phyloP scores from a whole-genome alignment of 2,329 filamentous ascomycete genomes.

The Botrytis squamosa region DNA sequence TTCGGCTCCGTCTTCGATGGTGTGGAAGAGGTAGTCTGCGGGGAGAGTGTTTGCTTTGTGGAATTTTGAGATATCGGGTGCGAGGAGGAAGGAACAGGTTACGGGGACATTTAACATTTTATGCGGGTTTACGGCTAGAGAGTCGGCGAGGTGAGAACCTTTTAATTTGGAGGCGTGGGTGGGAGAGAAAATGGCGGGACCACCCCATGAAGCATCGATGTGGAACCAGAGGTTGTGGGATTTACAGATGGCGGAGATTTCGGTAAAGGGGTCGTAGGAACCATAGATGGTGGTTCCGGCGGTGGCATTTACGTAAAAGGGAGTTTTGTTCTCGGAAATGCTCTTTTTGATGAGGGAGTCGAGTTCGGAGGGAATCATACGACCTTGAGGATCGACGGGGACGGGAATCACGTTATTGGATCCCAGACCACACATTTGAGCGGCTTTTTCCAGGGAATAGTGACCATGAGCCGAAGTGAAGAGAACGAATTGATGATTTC shows the following conservation, averaged over 20 bases:
- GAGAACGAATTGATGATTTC: conserved; percentile 64
- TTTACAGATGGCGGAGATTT: conserved; percentile 68
- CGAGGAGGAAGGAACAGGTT: conserved; percentile 87
- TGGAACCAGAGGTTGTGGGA: conserved; percentile 83
- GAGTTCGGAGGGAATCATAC: conserved; percentile 68
- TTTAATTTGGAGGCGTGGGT: conserved; percentile 61
- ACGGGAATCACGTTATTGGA: conserved; percentile 70
- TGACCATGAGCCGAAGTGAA: conserved; percentile 91
- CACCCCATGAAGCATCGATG: conserved; percentile 90
- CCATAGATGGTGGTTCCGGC: conserved; percentile 93
- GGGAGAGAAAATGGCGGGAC: conserved; percentile 74
- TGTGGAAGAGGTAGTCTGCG: conserved; percentile 82
- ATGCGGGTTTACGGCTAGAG: conserved; percentile 86
- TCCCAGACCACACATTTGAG: conserved; percentile 85
- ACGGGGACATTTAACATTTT: conserved; percentile 94
- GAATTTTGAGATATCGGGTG: conserved; percentile 72
- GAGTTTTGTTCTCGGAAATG: conserved; percentile 67
- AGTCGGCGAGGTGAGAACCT: conserved; percentile 74
- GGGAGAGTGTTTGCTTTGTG: conserved; percentile 81
- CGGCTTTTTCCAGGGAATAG: conserved; percentile 92
- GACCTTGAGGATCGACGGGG: conserved; percentile 68
- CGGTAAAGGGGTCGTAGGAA: conserved; percentile 77
- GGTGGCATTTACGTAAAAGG: conserved; percentile 93
- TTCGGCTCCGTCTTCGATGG: conserved; percentile 46
- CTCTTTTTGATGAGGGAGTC: conserved; percentile 61